Conservation (phyloP, 352 stramenopile species). For the Phytophthora vignae region DNA sequence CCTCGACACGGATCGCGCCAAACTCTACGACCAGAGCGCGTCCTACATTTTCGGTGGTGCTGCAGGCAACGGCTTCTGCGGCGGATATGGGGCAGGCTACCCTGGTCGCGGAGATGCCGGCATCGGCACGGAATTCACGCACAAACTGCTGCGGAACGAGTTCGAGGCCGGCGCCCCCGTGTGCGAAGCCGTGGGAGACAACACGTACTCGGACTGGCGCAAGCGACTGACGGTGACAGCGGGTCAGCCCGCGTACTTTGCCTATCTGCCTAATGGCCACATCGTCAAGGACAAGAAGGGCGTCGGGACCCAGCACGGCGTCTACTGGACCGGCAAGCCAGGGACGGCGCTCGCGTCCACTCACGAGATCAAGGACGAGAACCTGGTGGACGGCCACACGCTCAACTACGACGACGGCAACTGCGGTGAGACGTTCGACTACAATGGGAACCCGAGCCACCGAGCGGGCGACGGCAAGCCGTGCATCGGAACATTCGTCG, state of each 20-base stretch:
- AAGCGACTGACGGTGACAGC: slow-evolving; percentile 46
- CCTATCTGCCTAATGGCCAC: slow-evolving; percentile 60
- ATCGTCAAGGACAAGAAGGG: slow-evolving; percentile 67
- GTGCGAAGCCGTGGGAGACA: slow-evolving; percentile 49
- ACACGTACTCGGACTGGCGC: slow-evolving; percentile 63
- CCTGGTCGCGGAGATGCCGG: slow-evolving; percentile 50
- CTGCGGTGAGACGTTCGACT: slow-evolving; percentile 58
- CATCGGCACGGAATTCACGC: slow-evolving; percentile 56
- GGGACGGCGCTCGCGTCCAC: slow-evolving; percentile 42
- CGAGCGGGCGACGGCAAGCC: slow-evolving; percentile 59
- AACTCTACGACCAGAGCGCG: slow-evolving; percentile 62
- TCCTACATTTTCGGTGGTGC: slow-evolving; percentile 66
- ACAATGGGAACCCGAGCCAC: slow-evolving; percentile 43
- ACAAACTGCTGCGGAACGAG: slow-evolving; percentile 71
- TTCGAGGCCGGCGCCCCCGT: slow-evolving; percentile 48
- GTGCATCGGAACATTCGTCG: slow-evolving; percentile 54
- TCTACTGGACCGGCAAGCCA: slow-evolving; percentile 60
- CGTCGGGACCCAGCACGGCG: slow-evolving; percentile 52
- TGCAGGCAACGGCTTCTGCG: slow-evolving; percentile 63
- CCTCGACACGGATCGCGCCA: slow-evolving; percentile 51
- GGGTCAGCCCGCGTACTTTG: slow-evolving; percentile 49
- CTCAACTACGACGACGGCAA: slow-evolving; percentile 59
- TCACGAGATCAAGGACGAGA: slow-evolving; percentile 46
- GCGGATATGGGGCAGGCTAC: slow-evolving; percentile 63
- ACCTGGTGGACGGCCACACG: slow-evolving; percentile 50